phyloP scores from a whole-genome alignment of 371 early-diverging fungal species.

The Smittium culicis region DNA sequence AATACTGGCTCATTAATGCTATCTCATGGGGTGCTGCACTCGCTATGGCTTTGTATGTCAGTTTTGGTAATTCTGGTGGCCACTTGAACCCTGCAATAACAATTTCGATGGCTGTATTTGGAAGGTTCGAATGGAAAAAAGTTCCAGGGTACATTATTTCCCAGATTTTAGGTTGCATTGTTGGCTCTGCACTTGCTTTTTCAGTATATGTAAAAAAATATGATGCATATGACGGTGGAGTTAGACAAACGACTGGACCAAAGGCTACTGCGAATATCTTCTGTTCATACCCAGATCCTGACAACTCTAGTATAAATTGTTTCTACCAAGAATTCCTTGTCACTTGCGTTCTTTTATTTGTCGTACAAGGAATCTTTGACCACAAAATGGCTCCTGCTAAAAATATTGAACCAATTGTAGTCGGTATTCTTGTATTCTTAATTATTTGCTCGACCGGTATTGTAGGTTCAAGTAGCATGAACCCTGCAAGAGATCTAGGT shows the following conservation, averaged over 20 bases:
- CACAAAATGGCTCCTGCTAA: slow-evolving; percentile 47
- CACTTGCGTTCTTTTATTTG: slow-evolving; percentile 52
- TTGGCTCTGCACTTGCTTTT: slow-evolving; percentile 43
- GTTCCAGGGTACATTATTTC: slow-evolving; percentile 47
- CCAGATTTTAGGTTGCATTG: slow-evolving; percentile 57
- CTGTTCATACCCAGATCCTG: slow-evolving; percentile 43
- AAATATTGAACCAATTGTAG: slow-evolving; percentile 33
- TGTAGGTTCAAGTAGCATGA: slow-evolving; percentile 61
- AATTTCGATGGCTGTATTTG: slow-evolving; percentile 47
- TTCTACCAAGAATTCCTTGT: slow-evolving; percentile 59
- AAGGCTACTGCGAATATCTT: slow-evolving; percentile 52
- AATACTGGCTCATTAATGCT: slow-evolving; percentile 28
- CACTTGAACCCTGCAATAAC: slow-evolving; percentile 74
- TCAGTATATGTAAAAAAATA: slow-evolving; percentile 27
- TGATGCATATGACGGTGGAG: slow-evolving; percentile 40
- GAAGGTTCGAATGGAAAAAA: slow-evolving; percentile 52
- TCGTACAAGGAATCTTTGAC: slow-evolving; percentile 59
- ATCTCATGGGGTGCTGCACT: slow-evolving; percentile 46
- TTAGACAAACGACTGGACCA: slow-evolving; percentile 37
- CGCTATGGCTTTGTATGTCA: slow-evolving; percentile 44
- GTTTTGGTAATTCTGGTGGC: slow-evolving; percentile 59
- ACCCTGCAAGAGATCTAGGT: slow-evolving; percentile 81
- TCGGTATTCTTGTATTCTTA: slow-evolving; percentile 48
- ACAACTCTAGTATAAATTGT: slow-evolving; percentile 33
- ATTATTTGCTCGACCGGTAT: slow-evolving; percentile 49